A percentile compares a stretch with the other conserved stretches of the same genome.
Evolutionary conservation across 2,329 filamentous ascomycete genomes (phyloP).

Genomic region (Xylaria sp.): DNA sequence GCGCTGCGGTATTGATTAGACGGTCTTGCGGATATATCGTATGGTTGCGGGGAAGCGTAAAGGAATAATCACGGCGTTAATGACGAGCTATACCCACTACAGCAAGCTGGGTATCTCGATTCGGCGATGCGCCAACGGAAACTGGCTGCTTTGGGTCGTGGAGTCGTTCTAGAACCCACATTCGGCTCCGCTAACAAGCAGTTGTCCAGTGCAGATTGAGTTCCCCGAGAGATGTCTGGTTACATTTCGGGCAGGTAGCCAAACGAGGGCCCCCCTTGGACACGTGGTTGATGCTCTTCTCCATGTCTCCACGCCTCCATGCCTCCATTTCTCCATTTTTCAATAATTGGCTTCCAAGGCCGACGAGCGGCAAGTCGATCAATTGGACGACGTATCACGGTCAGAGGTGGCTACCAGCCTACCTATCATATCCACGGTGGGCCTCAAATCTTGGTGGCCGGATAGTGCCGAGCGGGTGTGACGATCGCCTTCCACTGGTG

Average conservation of each 20-base stretch:
- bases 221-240: constrained; percentile 1
- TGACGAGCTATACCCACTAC: not conserved
- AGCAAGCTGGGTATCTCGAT: not conserved
- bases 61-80: not conserved
- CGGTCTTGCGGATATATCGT: too few relatives aligned
- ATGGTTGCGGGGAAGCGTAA: not conserved
- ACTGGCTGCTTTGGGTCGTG: constrained; percentile 12
- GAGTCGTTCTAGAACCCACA: constrained; percentile 20
- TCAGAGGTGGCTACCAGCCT: not conserved
- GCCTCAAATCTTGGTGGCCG: not conserved
- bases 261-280: not conserved
- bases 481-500: too few relatives aligned
- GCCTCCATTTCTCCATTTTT: not conserved
- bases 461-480: constrained; percentile 5
- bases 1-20: too few relatives aligned
- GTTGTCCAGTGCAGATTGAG: not conserved
- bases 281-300: constrained; percentile 13
- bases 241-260: not conserved
- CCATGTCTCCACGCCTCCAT: too few relatives aligned
- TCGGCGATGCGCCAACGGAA: constrained; percentile 5
- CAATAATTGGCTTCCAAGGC: not conserved
- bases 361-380: not conserved
- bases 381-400: not conserved
- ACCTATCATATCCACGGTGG: not conserved
- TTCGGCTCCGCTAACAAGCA: constrained; percentile 14